A percentile compares a stretch with the other conserved stretches of the same genome.
These are phyloP conservation scores for Juglanconis juglandina DNA, from an alignment of 2,329 filamentous ascomycete species.

Conservation along the genomic window DNA sequence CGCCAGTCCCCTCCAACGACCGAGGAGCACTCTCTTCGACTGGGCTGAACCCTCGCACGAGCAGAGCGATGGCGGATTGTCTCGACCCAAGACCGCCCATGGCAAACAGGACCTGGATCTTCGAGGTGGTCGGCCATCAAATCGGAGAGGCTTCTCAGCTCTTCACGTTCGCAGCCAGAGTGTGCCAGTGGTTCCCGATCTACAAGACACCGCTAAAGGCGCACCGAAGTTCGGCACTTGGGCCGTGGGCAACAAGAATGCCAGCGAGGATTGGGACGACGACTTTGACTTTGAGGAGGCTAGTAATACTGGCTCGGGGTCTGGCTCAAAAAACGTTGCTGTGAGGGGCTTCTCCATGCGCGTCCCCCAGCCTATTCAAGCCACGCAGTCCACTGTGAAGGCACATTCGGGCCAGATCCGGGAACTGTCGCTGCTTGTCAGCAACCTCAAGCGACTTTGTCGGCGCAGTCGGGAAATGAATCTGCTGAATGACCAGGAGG, in stretches of 20 bases:
- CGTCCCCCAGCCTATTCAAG: slow-evolving; percentile 77
- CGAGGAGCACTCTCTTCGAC: slow-evolving; percentile 70
- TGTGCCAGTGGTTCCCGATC: slow-evolving; percentile 67
- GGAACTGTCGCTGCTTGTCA: slow-evolving; percentile 76
- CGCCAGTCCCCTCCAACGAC: slow-evolving; percentile 42
- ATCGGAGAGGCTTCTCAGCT: slow-evolving; percentile 64
- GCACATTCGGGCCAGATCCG: slow-evolving; percentile 81
- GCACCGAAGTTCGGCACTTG: slow-evolving; percentile 74
- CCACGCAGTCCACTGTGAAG: slow-evolving; percentile 76
- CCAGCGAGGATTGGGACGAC: slow-evolving; percentile 85
- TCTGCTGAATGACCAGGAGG: slow-evolving; percentile 58
- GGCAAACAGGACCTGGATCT: slow-evolving; percentile 70
- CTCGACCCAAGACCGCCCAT: slow-evolving; percentile 70
- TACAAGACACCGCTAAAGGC: slow-evolving; percentile 50
- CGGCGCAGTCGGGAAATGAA: slow-evolving; percentile 66
- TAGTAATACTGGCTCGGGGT: slow-evolving; percentile 34
- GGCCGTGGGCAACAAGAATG: slow-evolving; percentile 74
- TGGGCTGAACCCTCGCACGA: slow-evolving; percentile 70
- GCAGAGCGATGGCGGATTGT: slow-evolving; percentile 57
- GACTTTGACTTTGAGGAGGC: slow-evolving; percentile 72
- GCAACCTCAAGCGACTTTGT: slow-evolving; percentile 76
- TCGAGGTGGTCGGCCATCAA: slow-evolving; percentile 65
- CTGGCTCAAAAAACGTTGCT: slow-evolving; percentile 16
- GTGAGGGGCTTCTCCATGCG: slow-evolving; percentile 52
- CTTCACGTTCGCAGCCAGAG: slow-evolving; percentile 77